Evolutionary conservation across 1,284 basidiomycete genomes (phyloP).

Genomic region (Cystobasidium pallidum): DNA sequence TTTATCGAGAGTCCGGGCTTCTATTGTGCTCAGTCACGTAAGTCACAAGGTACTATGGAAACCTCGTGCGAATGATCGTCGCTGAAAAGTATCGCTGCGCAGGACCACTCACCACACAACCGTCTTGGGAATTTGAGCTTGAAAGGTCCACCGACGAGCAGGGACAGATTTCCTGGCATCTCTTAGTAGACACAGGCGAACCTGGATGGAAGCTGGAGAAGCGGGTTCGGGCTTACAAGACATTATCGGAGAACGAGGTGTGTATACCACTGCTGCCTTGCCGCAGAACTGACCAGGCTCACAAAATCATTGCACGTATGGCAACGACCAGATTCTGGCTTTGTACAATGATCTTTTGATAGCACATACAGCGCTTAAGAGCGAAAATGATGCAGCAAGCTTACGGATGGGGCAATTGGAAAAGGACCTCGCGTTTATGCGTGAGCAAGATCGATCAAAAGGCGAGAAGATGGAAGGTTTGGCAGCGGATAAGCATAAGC

Average conservation of each 20-base stretch:
- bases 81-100: not conserved
- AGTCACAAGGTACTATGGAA: not conserved
- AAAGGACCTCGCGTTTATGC: conserved; percentile 4
- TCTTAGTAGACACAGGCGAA: not conserved
- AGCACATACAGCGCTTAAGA: conserved; percentile 1
- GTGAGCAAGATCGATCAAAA: conserved; percentile 3
- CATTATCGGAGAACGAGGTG: not conserved
- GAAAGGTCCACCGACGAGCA: conserved; percentile 7
- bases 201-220: conserved; percentile 33
- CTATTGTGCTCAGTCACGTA: conserved; percentile 14
- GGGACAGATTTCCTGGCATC: conserved; percentile 10
- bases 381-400: not conserved
- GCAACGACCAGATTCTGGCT: not conserved
- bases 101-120: conserved; percentile 9
- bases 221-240: conserved; percentile 5
- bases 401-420: conserved; percentile 10
- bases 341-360: conserved; percentile 13
- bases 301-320: not conserved
- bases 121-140: conserved; percentile 29
- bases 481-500: not conserved
- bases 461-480: conserved; percentile 5
- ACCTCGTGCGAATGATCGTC: not conserved
- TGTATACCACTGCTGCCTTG: not conserved
- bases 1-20: conserved; percentile 37
- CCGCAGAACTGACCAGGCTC: not conserved